Conservation (phyloP, 768 basidiomycete genomes). For the Ramaria sp. region DNA sequence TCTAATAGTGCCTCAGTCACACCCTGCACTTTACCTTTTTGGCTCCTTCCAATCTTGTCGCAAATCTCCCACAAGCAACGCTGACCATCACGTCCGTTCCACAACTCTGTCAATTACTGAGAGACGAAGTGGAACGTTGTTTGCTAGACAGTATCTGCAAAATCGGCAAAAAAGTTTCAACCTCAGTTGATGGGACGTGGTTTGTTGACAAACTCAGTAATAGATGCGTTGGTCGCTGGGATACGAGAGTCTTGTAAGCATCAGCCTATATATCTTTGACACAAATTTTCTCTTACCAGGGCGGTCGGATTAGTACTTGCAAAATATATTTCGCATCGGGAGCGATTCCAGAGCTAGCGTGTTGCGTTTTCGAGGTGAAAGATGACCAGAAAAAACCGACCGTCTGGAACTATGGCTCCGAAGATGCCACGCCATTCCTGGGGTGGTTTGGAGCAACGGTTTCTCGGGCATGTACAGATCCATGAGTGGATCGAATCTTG, state of each 20-base stretch:
- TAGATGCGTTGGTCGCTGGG: conserved; percentile 62
- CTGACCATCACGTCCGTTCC: conserved; percentile 63
- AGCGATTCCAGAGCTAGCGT: neutral
- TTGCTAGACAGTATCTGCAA: conserved; percentile 61
- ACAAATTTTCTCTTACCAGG: neutral
- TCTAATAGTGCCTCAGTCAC: conserved; percentile 33
- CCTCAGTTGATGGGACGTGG: conserved; percentile 48
- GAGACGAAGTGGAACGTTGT: conserved; percentile 67
- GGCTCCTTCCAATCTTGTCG: conserved; percentile 68
- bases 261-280: neutral
- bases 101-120: conserved; percentile 63
- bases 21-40: conserved; percentile 65
- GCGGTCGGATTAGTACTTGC: neutral
- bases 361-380: neutral
- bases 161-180: conserved; percentile 48
- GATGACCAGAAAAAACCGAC: neutral
- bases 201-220: conserved; percentile 66
- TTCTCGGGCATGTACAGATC: neutral
- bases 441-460: neutral
- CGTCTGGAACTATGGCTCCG: neutral
- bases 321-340: neutral
- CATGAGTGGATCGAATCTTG: neutral
- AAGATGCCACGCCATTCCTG: neutral
- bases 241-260: conserved; percentile 64
- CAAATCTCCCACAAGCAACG: conserved; percentile 73